Conservation (phyloP, 345 rosid species). For the Anastatica hierochuntica region DNA sequence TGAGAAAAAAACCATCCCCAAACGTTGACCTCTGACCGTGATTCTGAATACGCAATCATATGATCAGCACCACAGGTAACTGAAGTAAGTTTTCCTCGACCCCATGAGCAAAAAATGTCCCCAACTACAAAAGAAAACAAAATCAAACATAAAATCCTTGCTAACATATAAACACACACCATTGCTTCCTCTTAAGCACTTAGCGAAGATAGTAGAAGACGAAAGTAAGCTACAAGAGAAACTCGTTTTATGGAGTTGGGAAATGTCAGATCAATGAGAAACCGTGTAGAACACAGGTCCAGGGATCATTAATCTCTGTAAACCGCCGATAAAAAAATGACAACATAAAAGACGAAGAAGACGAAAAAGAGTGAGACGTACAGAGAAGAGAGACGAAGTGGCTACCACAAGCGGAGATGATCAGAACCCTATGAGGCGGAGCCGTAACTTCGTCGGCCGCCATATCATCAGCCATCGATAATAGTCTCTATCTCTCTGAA, state of each 20-base stretch:
- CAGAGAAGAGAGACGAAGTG: conserved; percentile 91
- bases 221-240: too few species aligned
- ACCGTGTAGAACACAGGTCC: conserved; percentile 16
- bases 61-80: conserved; percentile 96
- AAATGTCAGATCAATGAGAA: too few species aligned
- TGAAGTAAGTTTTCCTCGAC: conserved; percentile 74
- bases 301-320: not conserved
- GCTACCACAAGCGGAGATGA: conserved; percentile 93
- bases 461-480: conserved; percentile 44
- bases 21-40: conserved; percentile 56
- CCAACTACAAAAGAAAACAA: conserved; percentile 47
- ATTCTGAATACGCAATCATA: conserved; percentile 67
- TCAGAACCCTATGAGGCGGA: conserved; percentile 52
- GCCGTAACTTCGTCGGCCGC: conserved; percentile 28
- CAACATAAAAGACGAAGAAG: not conserved
- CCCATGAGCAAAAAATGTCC: conserved; percentile 86
- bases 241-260: too few species aligned
- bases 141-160: conserved; percentile 3
- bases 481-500: too few species aligned
- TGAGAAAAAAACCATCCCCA: conserved; percentile 68
- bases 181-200: too few species aligned
- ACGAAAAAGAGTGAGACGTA: conserved; percentile 22
- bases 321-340: conserved; percentile 3
- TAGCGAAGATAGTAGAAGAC: too few species aligned
- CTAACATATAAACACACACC: too few species aligned